Evolutionary conservation across 495 filamentous ascomycete genomes (phyloP).

Genomic region (Penicillium fimorum): DNA sequence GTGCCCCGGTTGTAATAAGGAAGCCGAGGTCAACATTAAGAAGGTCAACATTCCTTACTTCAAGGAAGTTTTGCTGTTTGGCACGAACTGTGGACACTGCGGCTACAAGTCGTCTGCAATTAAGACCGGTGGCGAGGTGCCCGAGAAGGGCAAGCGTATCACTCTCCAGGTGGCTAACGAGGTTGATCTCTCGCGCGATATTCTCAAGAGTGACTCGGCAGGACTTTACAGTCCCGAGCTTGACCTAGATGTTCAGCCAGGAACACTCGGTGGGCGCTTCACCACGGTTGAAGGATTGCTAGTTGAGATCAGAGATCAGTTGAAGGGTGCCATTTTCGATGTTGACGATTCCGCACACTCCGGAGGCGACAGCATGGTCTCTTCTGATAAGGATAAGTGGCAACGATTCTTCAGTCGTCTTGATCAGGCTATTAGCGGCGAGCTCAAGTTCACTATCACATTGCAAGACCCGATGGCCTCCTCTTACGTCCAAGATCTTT

Average conservation of each 20-base stretch:
- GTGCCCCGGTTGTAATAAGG: slow-evolving; percentile 84
- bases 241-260: slow-evolving; percentile 77
- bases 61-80: slow-evolving; percentile 91
- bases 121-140: slow-evolving; percentile 92
- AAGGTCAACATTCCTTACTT: slow-evolving; percentile 96
- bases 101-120: slow-evolving; percentile 72
- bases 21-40: slow-evolving; percentile 61
- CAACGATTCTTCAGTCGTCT: slow-evolving; percentile 74
- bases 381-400: slow-evolving; percentile 68
- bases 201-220: slow-evolving; percentile 94
- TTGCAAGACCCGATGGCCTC: slow-evolving; percentile 85
- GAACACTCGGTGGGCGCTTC: slow-evolving; percentile 93
- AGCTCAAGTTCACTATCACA: slow-evolving; percentile 79
- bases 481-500: slow-evolving; percentile 90
- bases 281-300: slow-evolving; percentile 82
- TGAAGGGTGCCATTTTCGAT: slow-evolving; percentile 83
- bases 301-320: slow-evolving; percentile 88
- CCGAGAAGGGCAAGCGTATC: slow-evolving; percentile 81
- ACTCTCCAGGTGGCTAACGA: slow-evolving; percentile 68
- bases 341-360: slow-evolving; percentile 49
- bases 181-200: slow-evolving; percentile 85
- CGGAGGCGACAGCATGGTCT: slow-evolving; percentile 73
- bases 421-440: slow-evolving; percentile 73
- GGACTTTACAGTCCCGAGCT: slow-evolving; percentile 81
- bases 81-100: slow-evolving; percentile 81